Evolutionary conservation across 1,139 yeast species (phyloP).

Genomic region (Saccharomyces hybrid): DNA sequence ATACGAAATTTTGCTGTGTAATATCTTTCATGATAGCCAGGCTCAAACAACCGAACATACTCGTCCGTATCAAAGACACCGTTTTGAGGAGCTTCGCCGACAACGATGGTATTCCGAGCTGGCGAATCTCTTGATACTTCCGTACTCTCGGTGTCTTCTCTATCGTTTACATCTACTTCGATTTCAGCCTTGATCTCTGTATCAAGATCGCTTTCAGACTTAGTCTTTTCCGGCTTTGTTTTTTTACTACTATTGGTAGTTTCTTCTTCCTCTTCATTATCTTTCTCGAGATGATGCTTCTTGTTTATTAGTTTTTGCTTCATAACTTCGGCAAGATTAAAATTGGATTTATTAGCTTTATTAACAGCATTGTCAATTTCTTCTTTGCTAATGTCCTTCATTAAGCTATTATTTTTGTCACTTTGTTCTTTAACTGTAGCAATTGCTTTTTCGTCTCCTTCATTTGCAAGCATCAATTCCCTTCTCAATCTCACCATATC

Average conservation of each 20-base stretch:
- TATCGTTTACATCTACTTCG: slow-evolving; percentile 16
- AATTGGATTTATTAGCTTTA: slow-evolving; percentile 32
- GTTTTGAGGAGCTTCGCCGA: slow-evolving; percentile 25
- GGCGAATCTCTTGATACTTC: slow-evolving; percentile 9
- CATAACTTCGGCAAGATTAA: slow-evolving; percentile 39
- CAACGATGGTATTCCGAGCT: slow-evolving; percentile 23
- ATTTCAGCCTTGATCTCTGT: slow-evolving; percentile 21
- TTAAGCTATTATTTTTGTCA: slow-evolving; percentile 24
- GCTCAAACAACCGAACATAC: slow-evolving; percentile 67
- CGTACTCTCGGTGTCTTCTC: slow-evolving; percentile 10
- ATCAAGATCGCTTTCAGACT: slow-evolving; percentile 20
- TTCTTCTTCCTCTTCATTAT: slow-evolving; percentile 14
- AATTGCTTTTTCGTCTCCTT: slow-evolving; percentile 68
- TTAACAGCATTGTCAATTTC: slow-evolving; percentile 31
- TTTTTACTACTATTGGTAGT: slow-evolving; percentile 7
- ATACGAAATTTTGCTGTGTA: slow-evolving; percentile 69
- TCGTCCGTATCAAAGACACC: slow-evolving; percentile 42
- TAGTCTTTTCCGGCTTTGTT: slow-evolving; percentile 13
- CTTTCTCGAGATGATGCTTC: slow-evolving; percentile 18
- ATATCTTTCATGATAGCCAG: slow-evolving; percentile 80
- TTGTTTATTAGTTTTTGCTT: slow-evolving; percentile 33
- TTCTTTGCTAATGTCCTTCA: slow-evolving; percentile 23
- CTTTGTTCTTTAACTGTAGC: slow-evolving; percentile 46
- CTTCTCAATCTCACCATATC: slow-evolving; percentile 65
- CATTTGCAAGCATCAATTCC: slow-evolving; percentile 64